These are phyloP conservation scores for Whalleya microplaca DNA, from an alignment of 2,329 filamentous ascomycete species.

Conservation along the genomic window DNA sequence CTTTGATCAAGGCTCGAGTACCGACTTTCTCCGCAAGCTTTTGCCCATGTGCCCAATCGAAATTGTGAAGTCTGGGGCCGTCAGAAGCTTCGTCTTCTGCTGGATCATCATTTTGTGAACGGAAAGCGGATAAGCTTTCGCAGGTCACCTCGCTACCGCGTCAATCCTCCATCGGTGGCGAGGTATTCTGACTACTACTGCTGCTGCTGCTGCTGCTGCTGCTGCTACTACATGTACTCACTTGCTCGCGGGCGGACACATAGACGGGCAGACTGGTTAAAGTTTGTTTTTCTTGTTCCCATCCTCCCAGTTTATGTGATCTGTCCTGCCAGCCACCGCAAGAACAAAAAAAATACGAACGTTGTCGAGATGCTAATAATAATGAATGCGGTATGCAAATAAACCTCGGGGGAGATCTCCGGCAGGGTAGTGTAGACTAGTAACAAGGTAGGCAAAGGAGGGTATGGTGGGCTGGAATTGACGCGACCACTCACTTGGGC, in stretches of 20 bases:
- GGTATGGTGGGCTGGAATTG: not conserved
- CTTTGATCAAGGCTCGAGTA: conserved; percentile 10
- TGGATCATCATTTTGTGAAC: conserved; percentile 12
- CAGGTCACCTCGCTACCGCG: not conserved
- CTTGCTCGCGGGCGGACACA: too few species aligned
- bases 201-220: too few species aligned
- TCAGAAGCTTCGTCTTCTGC: conserved; percentile 15
- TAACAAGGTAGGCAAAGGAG: not conserved
- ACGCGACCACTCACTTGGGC: not conserved
- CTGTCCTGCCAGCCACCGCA: not conserved
- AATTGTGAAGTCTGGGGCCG: conserved; percentile 22
- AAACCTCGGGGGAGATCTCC: not conserved
- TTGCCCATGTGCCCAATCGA: conserved; percentile 20
- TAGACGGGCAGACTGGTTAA: too few species aligned
- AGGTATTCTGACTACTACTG: not conserved
- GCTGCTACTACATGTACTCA: too few species aligned
- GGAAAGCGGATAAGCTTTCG: conserved; percentile 21
- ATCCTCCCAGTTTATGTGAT: not conserved
- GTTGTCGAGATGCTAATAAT: not conserved
- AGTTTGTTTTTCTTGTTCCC: not conserved
- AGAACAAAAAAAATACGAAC: not conserved
- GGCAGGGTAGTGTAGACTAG: not conserved
- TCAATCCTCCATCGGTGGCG: not conserved
- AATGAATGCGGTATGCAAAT: not conserved
- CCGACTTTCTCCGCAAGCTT: conserved; percentile 19